phyloP scores from a whole-genome alignment of 768 basidiomycete genomes.

The Tricholoma sp. region DNA sequence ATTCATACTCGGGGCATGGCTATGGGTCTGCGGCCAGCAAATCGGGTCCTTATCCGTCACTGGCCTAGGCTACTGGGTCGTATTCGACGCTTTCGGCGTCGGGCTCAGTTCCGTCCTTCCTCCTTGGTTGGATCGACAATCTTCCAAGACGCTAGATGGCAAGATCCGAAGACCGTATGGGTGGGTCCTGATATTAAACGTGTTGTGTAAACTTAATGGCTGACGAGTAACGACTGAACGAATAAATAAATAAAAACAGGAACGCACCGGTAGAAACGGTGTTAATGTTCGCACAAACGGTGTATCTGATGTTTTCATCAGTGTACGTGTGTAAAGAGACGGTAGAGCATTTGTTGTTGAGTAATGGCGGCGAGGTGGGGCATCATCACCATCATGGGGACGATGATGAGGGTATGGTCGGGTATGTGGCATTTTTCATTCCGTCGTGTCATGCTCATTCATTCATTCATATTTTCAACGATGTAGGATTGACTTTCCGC shows the following conservation, averaged over 20 bases:
- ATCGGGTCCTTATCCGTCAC: constrained; percentile 83
- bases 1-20: constrained; percentile 60
- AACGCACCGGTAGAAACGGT: constrained; percentile 66
- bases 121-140: constrained; percentile 27
- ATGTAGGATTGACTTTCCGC: constrained; percentile 69
- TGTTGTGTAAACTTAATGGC: too few species aligned
- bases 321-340: constrained; percentile 98
- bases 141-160: constrained; percentile 24
- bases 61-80: constrained; percentile 93
- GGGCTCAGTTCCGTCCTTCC: constrained; percentile 44
- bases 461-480: constrained; percentile 34
- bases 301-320: constrained; percentile 91
- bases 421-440: constrained; percentile 26
- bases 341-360: constrained; percentile 84
- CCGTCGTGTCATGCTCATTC: background rate
- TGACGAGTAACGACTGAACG: too few species aligned
- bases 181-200: constrained; percentile 15
- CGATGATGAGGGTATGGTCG: constrained; percentile 43
- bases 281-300: constrained; percentile 80
- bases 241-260: too few species aligned
- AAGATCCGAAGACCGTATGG: constrained; percentile 57
- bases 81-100: constrained; percentile 89
- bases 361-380: constrained; percentile 41
- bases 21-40: constrained; percentile 91
- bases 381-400: constrained; percentile 65